Evolutionary conservation across 495 filamentous ascomycete genomes (phyloP), one percentile per base, ranked within the genome.

Genomic region (Massariosphaeria phaeospora): DNA sequence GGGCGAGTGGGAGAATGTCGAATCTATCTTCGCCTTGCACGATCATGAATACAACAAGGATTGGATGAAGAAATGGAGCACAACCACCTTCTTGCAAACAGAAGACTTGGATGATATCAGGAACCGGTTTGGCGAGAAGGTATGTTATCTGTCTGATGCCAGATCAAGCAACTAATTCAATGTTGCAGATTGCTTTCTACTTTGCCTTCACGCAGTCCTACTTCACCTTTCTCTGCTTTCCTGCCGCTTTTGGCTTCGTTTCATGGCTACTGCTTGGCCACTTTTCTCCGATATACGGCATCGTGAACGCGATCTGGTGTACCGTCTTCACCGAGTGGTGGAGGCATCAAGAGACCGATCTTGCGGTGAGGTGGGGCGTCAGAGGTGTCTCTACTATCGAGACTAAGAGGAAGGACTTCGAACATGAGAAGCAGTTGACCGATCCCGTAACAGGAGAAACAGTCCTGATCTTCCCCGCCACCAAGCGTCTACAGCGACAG

Each of bases 131-230:
- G 93, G 93, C 48, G 94, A 97, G 72, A 89, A 85, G 69, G 88
- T 84, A 63, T 39, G 51, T 8, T 15, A 38, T 17, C 2, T 10
- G 70, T 63, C 52, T 17, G 6, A 4, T 29, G 5, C 20, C 12
- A 31, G 48, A 7, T 21, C 1, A 43, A 20, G 24, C 26, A 25
- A 23, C 53, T 64, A 27, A 61, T 25, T 15, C 2, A n/a, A n/a
- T n/a, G n/a, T 17, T 11, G 10, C 46, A 84, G 78, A 77, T 97
- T 48, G 93, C 87, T 21, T 96, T 90, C 64, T 98, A 98, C 72
- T 98, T 98, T 65, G 85, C 94, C 2, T 98, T 98, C 69, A 73
- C 95, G 48, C 89, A 96, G 72, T 84, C 85, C 0, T 98, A 98
- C 69, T 94, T 96, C 65, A 72, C 77, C 30, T 95, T 95, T 66